These are phyloP conservation scores for Dovyalis caffra DNA, from an alignment of 345 rosid genomes.

Conservation along the genomic window DNA sequence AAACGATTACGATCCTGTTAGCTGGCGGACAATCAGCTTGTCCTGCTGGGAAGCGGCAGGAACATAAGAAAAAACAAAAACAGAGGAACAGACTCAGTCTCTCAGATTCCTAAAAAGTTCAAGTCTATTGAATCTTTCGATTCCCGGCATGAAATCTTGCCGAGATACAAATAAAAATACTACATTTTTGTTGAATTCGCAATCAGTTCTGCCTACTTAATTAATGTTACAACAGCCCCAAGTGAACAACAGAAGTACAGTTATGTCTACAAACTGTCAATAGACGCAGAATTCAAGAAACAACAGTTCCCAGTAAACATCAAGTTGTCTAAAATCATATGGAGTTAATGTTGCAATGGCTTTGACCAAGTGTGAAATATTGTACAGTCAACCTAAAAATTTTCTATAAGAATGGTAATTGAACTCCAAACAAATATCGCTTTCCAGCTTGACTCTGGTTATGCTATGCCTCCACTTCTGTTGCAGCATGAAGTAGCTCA, in stretches of 20 bases:
- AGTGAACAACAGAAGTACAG: not conserved
- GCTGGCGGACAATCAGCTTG: not conserved
- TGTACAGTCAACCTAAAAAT: slow-evolving; percentile 61
- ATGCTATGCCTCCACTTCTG: slow-evolving; percentile 41
- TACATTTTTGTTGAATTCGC: slow-evolving; percentile 14
- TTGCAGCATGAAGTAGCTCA: slow-evolving; percentile 62
- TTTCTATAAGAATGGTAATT: slow-evolving; percentile 47
- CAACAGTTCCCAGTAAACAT: slow-evolving; percentile 23
- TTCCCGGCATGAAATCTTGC: not conserved
- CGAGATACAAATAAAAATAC: slow-evolving; percentile 8
- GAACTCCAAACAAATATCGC: slow-evolving; percentile 30
- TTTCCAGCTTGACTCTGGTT: slow-evolving; percentile 19
- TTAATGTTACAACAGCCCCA: slow-evolving; percentile 23
- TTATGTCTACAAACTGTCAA: slow-evolving; percentile 26
- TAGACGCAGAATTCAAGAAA: slow-evolving; percentile 34
- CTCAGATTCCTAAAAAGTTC: not conserved
- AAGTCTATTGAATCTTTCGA: slow-evolving; percentile 9
- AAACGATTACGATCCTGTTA: not conserved
- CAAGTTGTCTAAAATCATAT: slow-evolving; percentile 42
- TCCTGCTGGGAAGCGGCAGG: not conserved
- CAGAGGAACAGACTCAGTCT: not conserved
- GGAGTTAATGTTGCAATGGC: slow-evolving; percentile 46
- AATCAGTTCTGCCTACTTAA: slow-evolving; percentile 11
- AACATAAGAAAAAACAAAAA: not conserved
- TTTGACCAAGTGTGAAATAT: slow-evolving; percentile 48